Evolutionary conservation across 108 stramenopile genomes (phyloP).

Genomic region (Aureococcus anophagefferens): DNA sequence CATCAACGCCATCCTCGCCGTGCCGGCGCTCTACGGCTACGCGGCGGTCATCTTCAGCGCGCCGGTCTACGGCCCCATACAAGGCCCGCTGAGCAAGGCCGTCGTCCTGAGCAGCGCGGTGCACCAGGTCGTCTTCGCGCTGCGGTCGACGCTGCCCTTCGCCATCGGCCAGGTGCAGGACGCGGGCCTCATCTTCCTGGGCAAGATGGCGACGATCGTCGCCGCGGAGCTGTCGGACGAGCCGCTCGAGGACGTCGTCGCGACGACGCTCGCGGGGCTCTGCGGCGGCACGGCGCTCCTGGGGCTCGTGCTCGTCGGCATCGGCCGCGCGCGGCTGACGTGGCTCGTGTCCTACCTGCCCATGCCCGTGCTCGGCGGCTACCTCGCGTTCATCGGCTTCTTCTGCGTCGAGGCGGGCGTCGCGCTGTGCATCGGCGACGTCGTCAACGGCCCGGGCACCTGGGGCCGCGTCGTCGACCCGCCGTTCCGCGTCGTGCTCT

Average conservation of each 20-base stretch:
- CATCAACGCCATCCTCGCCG: conserved; percentile 61
- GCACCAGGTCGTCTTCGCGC: conserved; percentile 81
- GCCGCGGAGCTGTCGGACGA: conserved; percentile 49
- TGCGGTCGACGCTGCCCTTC: conserved; percentile 70
- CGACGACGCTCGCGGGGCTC: conserved; percentile 63
- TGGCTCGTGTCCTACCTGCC: conserved; percentile 82
- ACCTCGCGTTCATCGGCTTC: conserved; percentile 93
- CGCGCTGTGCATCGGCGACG: conserved; percentile 55
- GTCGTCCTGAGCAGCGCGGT: conserved; percentile 75
- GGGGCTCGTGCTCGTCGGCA: conserved; percentile 62
- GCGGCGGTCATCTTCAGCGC: conserved; percentile 78
- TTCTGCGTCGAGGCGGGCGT: conserved; percentile 88
- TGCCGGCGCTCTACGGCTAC: conserved; percentile 73
- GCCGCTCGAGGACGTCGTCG: conserved; percentile 52
- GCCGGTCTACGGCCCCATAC: conserved; percentile 48
- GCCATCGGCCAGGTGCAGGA: conserved; percentile 94
- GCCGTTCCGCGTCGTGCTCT: conserved; percentile 40
- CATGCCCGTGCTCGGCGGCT: conserved; percentile 86
- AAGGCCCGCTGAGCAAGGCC: conserved; percentile 66
- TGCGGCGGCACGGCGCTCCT: conserved; percentile 67
- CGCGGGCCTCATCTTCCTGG: conserved; percentile 91
- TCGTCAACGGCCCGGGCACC: conserved; percentile 40
- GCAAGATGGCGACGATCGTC: conserved; percentile 67
- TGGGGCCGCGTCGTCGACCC: conserved; percentile 53
- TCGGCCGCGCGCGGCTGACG: conserved; percentile 72